These are phyloP conservation scores for Camellia oleifera DNA, from an alignment of 179 eudicot species.

Conservation along the genomic window DNA sequence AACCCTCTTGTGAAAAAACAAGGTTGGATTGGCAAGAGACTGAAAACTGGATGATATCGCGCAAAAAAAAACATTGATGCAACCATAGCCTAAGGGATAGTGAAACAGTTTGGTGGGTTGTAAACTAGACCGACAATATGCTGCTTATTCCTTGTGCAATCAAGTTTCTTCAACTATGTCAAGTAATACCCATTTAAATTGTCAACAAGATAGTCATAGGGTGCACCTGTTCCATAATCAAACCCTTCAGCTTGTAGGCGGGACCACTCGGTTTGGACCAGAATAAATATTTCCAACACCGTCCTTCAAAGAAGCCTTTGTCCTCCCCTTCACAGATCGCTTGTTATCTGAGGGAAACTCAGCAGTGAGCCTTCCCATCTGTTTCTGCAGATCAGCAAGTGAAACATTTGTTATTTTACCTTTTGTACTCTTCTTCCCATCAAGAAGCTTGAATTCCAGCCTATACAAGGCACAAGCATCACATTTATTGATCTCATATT, in stretches of 20 bases:
- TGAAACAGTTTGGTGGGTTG: not conserved
- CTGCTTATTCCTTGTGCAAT: conserved; percentile 23
- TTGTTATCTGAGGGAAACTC: conserved; percentile 72
- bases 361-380: conserved; percentile 91
- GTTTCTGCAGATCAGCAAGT: conserved; percentile 92
- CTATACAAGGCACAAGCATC: conserved; percentile 88
- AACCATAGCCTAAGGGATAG: not conserved
- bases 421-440: conserved; percentile 74
- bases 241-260: conserved; percentile 40
- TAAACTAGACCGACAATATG: not conserved
- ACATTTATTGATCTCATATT: conserved; percentile 79
- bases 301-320: conserved; percentile 43
- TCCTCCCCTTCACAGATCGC: conserved; percentile 51
- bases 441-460: conserved; percentile 83
- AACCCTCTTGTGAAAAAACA: conserved; percentile 21
- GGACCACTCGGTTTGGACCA: conserved; percentile 30
- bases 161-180: conserved; percentile 17
- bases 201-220: conserved; percentile 67
- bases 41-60: conserved; percentile 18
- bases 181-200: conserved; percentile 42
- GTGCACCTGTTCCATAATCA: conserved; percentile 47
- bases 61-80: conserved; percentile 19
- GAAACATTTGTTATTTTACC: conserved; percentile 65
- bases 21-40: conserved; percentile 17
- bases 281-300: conserved; percentile 37